Base-by-base conservation (phyloP, 140 eudicot genomes). In the Ambrosia hybrid region DNA sequence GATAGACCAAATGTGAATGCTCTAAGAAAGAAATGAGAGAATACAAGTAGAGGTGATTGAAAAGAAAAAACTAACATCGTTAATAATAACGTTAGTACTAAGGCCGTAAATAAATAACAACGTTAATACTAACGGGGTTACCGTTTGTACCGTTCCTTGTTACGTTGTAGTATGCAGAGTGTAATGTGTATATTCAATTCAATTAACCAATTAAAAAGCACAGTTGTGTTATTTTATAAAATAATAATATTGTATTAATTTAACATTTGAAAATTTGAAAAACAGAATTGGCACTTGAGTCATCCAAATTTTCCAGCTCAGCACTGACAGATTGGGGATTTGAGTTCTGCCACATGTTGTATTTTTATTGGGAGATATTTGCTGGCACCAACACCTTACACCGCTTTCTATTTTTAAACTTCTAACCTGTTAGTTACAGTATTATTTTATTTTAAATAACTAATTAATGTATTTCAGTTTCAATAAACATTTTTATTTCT, bases 331-430 rank as follows among this genome's bases (percentile, higher is more conserved):
- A 37, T 12, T 38, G 2, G 68, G 68, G 81, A 69, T 76, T 8
- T 66, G 37, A 8, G 37, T 15, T 9, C 16, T 60, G 76, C 66
- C 76, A 53, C 57, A 37, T 68, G 76, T 5, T 21, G 3, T 68
- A 21, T 36, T 60, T 60, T 69, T 52, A 59, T 69, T 76, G 51
- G 76, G 34, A 5, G 21, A 0, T 69, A 49, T 69, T 46, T 69
- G 81, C 76, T 69, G 81, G 81, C 81, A 68, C 81, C 71, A 74
- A 33, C 56, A 49, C 64, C 16, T 26, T 26, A 33, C 56, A 49
- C 64, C 16, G 17, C 39, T 49, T 68, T 68, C 16, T 16, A 41
- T 41, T n/a, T 21, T 56, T 57, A 12, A 58, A 43, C 6, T 59
- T 58, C 9, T 30, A 30, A 30, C 34, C 34, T 21, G 26, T 21